These are phyloP conservation scores for Lecanicillium sp. DNA, from an alignment of 2,329 filamentous ascomycete species.

Conservation along the genomic window DNA sequence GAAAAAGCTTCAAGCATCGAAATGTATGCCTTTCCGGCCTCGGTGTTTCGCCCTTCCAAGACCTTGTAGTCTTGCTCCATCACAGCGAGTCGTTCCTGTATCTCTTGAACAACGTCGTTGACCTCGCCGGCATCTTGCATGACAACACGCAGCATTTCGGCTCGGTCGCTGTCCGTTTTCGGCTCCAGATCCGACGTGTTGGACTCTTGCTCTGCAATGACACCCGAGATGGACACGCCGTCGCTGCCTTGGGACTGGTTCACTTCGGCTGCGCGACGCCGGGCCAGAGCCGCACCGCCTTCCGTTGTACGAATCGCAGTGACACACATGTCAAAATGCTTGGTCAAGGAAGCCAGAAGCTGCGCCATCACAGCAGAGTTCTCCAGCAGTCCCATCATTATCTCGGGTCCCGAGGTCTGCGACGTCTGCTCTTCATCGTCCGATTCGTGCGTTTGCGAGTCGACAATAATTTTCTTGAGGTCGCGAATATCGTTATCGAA, in stretches of 20 bases:
- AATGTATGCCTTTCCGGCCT: conserved; percentile 41
- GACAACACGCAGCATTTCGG: conserved; percentile 78
- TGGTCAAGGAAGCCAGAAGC: conserved; percentile 71
- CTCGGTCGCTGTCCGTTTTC: conserved; percentile 67
- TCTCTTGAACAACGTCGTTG: conserved; percentile 60
- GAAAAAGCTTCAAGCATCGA: conserved; percentile 58
- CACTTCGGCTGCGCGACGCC: conserved; percentile 61
- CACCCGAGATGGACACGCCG: conserved; percentile 58
- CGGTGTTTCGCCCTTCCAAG: conserved; percentile 58
- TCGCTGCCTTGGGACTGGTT: conserved; percentile 41
- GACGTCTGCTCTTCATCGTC: conserved; percentile 25
- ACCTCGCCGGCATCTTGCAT: conserved; percentile 63
- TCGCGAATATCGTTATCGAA: conserved; percentile 70
- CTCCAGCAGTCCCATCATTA: conserved; percentile 59
- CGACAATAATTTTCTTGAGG: conserved; percentile 53
- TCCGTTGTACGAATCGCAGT: conserved; percentile 88
- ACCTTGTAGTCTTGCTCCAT: conserved; percentile 68
- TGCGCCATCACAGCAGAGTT: conserved; percentile 80
- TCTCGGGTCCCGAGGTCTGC: conserved; percentile 39
- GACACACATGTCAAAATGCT: conserved; percentile 89
- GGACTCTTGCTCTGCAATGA: conserved; percentile 54
- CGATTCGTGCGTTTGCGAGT: conserved; percentile 29
- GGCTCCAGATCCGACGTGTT: conserved; percentile 54
- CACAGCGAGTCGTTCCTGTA: conserved; percentile 66
- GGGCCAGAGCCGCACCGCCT: conserved; percentile 64